A percentile compares a stretch with the other conserved stretches of the same genome.
Evolutionary conservation across 1,284 basidiomycete genomes (phyloP).

Genomic region (Phellopilus nigrolimitatus): DNA sequence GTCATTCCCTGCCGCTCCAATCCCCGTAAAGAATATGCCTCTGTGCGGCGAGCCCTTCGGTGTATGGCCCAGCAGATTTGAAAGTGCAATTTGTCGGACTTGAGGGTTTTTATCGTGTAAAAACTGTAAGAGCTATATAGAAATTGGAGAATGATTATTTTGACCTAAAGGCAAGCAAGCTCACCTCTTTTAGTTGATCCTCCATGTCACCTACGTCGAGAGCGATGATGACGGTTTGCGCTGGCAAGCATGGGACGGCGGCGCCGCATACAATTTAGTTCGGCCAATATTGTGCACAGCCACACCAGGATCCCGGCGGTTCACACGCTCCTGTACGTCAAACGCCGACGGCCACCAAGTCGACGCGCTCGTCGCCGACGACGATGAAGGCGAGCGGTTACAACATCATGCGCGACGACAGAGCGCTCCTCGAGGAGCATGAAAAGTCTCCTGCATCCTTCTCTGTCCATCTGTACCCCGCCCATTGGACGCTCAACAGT

Average conservation of each 20-base stretch:
- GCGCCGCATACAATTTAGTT: not conserved
- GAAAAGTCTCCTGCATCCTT: conserved; percentile 62
- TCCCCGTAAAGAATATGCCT: conserved; percentile 65
- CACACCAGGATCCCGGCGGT: conserved; percentile 1
- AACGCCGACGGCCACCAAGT: not conserved
- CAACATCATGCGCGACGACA: conserved; percentile 60
- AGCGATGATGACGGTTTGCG: not conserved
- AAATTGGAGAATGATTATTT: not conserved
- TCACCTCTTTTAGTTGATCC: conserved; percentile 13
- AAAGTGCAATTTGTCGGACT: conserved; percentile 82
- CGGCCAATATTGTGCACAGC: conserved; percentile 1
- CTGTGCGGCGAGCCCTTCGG: conserved; percentile 66
- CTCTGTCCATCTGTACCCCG: conserved; percentile 65
- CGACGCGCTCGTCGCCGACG: conserved; percentile 7
- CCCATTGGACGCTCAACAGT: conserved; percentile 74
- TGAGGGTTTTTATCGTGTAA: conserved; percentile 84
- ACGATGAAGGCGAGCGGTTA: conserved; percentile 37
- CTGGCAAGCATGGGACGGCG: not conserved
- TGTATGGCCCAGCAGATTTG: conserved; percentile 80
- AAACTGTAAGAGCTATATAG: conserved; percentile 71
- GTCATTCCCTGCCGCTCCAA: conserved; percentile 57
- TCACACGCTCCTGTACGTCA: conserved; percentile 3
- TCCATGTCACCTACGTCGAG: conserved; percentile 3
- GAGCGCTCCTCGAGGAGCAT: conserved; percentile 54
- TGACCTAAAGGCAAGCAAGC: not conserved